Evolutionary conservation across 2,329 filamentous ascomycete species (phyloP).

Genomic region (Apiospora sp.): DNA sequence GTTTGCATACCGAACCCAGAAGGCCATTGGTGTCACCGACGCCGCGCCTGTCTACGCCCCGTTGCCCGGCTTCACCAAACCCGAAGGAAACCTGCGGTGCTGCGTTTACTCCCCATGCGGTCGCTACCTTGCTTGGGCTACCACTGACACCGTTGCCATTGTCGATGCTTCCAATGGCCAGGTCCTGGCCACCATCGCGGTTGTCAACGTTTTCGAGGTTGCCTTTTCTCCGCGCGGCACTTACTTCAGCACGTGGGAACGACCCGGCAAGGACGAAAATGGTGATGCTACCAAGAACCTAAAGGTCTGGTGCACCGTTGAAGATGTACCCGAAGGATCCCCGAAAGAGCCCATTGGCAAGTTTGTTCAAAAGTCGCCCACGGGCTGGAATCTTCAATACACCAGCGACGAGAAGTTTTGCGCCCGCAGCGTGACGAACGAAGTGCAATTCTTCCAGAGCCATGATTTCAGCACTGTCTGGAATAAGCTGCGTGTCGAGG

Average conservation of each 20-base stretch:
- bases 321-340: constrained; percentile 67
- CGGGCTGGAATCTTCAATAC: constrained; percentile 97
- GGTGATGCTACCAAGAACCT: constrained; percentile 96
- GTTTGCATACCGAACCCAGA: constrained; percentile 96
- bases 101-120: constrained; percentile 96
- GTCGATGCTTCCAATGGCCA: constrained; percentile 82
- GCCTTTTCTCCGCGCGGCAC: constrained; percentile 93
- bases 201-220: constrained; percentile 89
- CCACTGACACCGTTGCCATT: constrained; percentile 84
- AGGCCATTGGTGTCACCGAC: constrained; percentile 93
- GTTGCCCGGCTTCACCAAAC: constrained; percentile 83
- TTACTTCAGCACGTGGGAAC: constrained; percentile 96
- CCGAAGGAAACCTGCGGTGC: constrained; percentile 93
- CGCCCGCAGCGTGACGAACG: constrained; percentile 92
- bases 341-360: constrained; percentile 81
- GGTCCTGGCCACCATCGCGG: constrained; percentile 76
- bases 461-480: constrained; percentile 85
- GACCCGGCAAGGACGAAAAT: constrained; percentile 88
- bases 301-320: constrained; percentile 91
- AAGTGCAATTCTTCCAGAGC: constrained; percentile 96
- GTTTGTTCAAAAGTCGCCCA: constrained; percentile 96
- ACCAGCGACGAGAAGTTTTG: constrained; percentile 93
- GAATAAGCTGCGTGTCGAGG: constrained; percentile 95
- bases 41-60: constrained; percentile 87
- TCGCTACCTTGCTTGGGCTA: constrained; percentile 95